Percentiles rank a stretch among this genome's conserved stretches.
phyloP scores from a whole-genome alignment of 2,329 filamentous ascomycete genomes.

The Ophiostoma ips region DNA sequence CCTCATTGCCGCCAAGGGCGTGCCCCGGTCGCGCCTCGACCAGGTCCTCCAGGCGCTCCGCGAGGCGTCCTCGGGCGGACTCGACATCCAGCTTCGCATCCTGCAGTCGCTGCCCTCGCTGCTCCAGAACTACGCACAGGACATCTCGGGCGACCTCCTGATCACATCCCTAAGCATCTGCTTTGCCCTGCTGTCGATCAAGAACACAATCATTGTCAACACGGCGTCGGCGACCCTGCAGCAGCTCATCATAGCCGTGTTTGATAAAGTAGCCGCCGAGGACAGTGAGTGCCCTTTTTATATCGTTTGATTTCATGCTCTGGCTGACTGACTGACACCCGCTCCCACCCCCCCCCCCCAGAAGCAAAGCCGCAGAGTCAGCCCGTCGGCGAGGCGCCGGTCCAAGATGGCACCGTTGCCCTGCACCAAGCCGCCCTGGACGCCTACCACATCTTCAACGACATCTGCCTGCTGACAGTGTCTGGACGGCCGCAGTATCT shows the following conservation, averaged over 20 bases:
- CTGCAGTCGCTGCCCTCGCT: conserved; percentile 81
- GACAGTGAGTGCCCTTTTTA: conserved; percentile 41
- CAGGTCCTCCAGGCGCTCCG: conserved; percentile 81
- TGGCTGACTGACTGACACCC: no score
- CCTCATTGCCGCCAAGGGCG: conserved; percentile 66
- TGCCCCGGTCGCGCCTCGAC: conserved; percentile 65
- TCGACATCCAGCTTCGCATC: conserved; percentile 93
- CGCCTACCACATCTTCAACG: conserved; percentile 76
- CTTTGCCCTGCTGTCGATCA: conserved; percentile 78
- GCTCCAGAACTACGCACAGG: conserved; percentile 75
- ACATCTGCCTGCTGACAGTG: conserved; percentile 78
- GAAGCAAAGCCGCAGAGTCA: conserved; percentile 20
- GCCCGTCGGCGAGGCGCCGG: conserved; percentile 51
- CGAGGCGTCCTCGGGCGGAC: conserved; percentile 63
- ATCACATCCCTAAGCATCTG: conserved; percentile 79
- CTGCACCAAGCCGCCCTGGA: conserved; percentile 69
- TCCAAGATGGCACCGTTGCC: conserved; percentile 48
- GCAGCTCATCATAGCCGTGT: conserved; percentile 81
- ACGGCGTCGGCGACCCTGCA: conserved; percentile 94
- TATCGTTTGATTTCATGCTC: no score
- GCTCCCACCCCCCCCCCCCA: no score
- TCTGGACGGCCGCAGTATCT: conserved; percentile 73
- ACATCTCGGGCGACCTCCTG: conserved; percentile 68
- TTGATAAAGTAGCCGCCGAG: conserved; percentile 77
- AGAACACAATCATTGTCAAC: conserved; percentile 86